phyloP scores from a whole-genome alignment of 129 eudicot species.

The Tagetes erecta region DNA sequence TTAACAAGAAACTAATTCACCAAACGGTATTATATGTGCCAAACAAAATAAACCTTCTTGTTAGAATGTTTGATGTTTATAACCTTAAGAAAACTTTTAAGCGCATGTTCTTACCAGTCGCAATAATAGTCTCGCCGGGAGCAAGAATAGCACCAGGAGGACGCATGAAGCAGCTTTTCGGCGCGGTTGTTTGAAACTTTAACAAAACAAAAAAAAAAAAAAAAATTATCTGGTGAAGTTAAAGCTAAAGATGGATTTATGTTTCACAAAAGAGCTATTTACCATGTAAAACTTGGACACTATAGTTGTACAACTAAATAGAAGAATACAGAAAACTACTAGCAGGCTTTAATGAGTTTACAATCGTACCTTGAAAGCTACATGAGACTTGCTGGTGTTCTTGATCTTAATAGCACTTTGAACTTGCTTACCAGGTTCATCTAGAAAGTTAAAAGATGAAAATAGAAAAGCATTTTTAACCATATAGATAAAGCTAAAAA shows the following conservation, averaged over 20 bases:
- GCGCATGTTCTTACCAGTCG: conserved; percentile 62
- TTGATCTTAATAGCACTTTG: conserved; percentile 91
- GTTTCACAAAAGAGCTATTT: background rate
- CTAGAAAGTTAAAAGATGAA: conserved; percentile 36
- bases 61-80: conserved; percentile 7
- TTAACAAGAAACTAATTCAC: background rate
- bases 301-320: background rate
- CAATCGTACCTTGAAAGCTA: conserved; percentile 86
- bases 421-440: conserved; percentile 98
- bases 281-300: conserved; percentile 10
- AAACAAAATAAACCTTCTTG: conserved; percentile 4
- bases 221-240: conserved; percentile 12
- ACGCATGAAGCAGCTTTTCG: conserved; percentile 98
- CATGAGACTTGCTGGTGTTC: conserved; percentile 97
- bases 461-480: background rate
- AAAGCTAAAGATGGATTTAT: background rate
- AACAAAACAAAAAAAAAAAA: conserved; percentile 31
- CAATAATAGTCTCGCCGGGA: conserved; percentile 82
- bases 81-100: background rate
- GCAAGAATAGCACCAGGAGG: conserved; percentile 96
- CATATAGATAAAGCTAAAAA: background rate
- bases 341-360: conserved; percentile 5
- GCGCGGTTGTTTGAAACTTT: conserved; percentile 98
- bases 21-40: background rate
- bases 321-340: background rate